Base-by-base conservation (phyloP, 331 rosid species). In the Saraca asoca region DNA sequence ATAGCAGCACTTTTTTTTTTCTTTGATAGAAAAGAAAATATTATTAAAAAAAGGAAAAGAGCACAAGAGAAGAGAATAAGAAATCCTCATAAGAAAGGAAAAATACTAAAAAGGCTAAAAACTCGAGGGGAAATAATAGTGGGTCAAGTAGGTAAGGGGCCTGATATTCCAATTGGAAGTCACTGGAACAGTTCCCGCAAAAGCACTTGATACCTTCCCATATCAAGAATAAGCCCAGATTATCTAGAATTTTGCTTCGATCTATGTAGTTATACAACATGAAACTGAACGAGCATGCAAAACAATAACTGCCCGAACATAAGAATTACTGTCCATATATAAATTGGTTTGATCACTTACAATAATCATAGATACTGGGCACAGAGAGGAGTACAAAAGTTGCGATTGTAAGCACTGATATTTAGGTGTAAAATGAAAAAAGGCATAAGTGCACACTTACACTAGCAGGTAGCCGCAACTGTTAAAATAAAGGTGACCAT, bases 401-500 rank as follows among this genome's bases (percentile, higher is more conserved):
- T 35, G 66, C 20, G 61, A 33, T n/a, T n/a, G 16, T 52, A 66
- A 13, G 19, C 78, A 71, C 37, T 33, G 20, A 62, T 7, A 71
- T n/a, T 51, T 14, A 58, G 68, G 50, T 66, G 35, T 15, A 69
- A 39, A 57, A 43, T 51, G 63, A 58, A 62, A 46, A 62, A 68
- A 12, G 38, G 58, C 11, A 79, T 61, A 69, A 66, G 41, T 55
- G 53, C 13, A 56, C 67, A 87, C 99, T 88, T 88, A 94, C 99
- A 94, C 99, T 81, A 94, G 78, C 65, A 94, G 82, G 83, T 85
- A 94, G 76, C 90, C 95, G 5, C 79, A 86, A 87, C 92, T 83
- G 69, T 80, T 54, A 67, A 86, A 94, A 83, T 84, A 94, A 44
- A 82, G 81, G 53, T 95, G 88, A 15, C 99, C 99, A 63, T 80